Base-by-base conservation (phyloP, 768 basidiomycete species). In the Naganishia friedmannii region DNA sequence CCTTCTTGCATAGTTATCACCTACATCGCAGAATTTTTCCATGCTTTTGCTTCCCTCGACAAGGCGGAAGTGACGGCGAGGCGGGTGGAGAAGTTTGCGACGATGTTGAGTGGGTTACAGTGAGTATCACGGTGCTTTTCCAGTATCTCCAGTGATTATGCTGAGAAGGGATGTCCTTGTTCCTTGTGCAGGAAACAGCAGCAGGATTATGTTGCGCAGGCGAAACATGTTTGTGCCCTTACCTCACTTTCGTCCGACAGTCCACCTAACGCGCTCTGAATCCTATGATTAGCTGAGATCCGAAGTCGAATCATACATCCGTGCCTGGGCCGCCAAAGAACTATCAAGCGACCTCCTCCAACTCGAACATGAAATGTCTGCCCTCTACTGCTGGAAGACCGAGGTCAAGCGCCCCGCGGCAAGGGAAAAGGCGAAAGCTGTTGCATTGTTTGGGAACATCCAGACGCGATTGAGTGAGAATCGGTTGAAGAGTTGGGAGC, bases 11-110 rank as follows among this genome's bases (percentile, higher is more conserved):
- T 39, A 70, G 91, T 97, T 13, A 97, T 97, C 92, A 97, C 93
- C 5, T 98, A 97, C 74, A 90, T 99, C 55, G 96, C 96, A 39
- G 91, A 91, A 75, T 98, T 86, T 82, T 99, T 99, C 85, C 96
- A 98, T 78, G 94, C 95, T 0, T 99, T 99, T 80, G 95, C 93
- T 0, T 89, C 91, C 0, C 94, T 96, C 89, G 95, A 98, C 76
- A 94, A 96, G 80, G 90, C 91, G 5, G 92, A 97, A 80, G 96
- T 93, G 0, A 93, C 93, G 23, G 90, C 93, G 0, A 87, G 94
- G 63, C 86, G 95, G 12, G 91, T 98, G 0, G 92, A 92, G 79
- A 95, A 95, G 78, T 98, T 98, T 76, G 93, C 92, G 0, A 92
- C 96, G 73, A 86, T 95, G 66, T 92, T 96, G 90, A 91, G 90